Conservation (phyloP, 208 protist species). For the Plasmodiophora brassicae region DNA sequence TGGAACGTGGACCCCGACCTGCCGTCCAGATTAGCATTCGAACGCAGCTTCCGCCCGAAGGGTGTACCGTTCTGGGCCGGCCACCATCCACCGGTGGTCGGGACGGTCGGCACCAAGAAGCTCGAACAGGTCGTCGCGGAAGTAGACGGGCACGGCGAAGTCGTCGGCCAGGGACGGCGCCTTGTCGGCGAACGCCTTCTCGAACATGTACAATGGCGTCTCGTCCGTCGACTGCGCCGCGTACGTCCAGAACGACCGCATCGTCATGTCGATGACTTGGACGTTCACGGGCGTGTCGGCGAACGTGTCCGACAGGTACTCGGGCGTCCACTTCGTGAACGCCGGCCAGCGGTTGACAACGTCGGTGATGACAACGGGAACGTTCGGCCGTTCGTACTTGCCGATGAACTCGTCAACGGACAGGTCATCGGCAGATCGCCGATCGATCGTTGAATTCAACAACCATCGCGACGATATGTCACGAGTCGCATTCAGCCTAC, state of each 20-base stretch:
- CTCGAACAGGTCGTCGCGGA: slow-evolving; percentile 4
- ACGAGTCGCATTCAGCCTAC: background rate
- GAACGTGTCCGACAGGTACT: background rate
- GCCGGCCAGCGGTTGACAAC: slow-evolving; percentile 25
- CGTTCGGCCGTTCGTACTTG: background rate
- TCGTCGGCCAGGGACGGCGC: background rate
- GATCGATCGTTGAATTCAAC: background rate
- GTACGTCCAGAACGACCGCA: slow-evolving; percentile 17
- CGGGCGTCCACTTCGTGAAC: background rate
- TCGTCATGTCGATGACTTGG: background rate
- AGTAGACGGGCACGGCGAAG: background rate
- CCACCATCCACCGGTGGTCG: slow-evolving; percentile 37
- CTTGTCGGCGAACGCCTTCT: slow-evolving; percentile 9
- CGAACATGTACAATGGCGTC: slow-evolving; percentile 39
- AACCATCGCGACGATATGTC: background rate
- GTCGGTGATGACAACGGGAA: slow-evolving; percentile 25
- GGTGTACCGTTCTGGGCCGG: background rate
- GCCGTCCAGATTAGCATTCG: background rate
- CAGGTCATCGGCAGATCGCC: background rate
- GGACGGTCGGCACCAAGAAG: background rate
- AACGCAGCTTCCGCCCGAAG: background rate
- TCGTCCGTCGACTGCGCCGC: background rate
- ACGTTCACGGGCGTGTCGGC: background rate
- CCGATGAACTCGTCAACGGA: background rate
- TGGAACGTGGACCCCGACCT: slow-evolving; percentile 42